Percentiles rank a stretch among this genome's conserved stretches.
Conservation (phyloP, 1,284 basidiomycete species). For the Inonotus obliquus region DNA sequence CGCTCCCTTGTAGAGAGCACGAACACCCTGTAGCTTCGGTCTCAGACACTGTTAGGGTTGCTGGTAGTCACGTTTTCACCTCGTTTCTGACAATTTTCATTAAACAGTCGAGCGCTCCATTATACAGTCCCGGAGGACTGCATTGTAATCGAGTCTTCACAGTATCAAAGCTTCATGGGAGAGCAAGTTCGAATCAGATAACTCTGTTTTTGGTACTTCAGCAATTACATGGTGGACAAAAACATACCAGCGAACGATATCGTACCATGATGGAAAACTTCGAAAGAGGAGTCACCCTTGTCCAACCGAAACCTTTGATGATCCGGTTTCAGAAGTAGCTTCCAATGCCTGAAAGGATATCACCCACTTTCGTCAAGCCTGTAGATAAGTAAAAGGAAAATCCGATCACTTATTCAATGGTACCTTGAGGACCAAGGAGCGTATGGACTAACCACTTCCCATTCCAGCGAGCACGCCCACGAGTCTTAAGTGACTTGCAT, state of each 20-base stretch:
- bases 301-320: constrained; percentile 55
- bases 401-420: neutral
- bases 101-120: constrained; percentile 63
- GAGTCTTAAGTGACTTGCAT: constrained; percentile 44
- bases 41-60: constrained; percentile 10
- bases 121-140: constrained; percentile 64
- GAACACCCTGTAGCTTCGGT: constrained; percentile 35
- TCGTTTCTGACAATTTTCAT: constrained; percentile 60
- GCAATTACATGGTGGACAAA: neutral
- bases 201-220: neutral
- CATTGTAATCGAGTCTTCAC: constrained; percentile 76
- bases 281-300: constrained; percentile 45
- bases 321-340: constrained; percentile 9
- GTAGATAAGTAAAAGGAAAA: constrained; percentile 3
- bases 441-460: constrained; percentile 48
- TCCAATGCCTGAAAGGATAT: constrained; percentile 4
- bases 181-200: neutral
- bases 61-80: constrained; percentile 31
- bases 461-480: constrained; percentile 58
- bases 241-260: neutral
- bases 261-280: neutral
- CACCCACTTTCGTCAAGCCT: constrained; percentile 57
- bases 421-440: neutral
- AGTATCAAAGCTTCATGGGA: constrained; percentile 54
- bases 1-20: constrained; percentile 67